Percentiles rank a stretch among this genome's conserved stretches.
Conservation (phyloP, 768 basidiomycete genomes). For the Trametes coccinea region DNA sequence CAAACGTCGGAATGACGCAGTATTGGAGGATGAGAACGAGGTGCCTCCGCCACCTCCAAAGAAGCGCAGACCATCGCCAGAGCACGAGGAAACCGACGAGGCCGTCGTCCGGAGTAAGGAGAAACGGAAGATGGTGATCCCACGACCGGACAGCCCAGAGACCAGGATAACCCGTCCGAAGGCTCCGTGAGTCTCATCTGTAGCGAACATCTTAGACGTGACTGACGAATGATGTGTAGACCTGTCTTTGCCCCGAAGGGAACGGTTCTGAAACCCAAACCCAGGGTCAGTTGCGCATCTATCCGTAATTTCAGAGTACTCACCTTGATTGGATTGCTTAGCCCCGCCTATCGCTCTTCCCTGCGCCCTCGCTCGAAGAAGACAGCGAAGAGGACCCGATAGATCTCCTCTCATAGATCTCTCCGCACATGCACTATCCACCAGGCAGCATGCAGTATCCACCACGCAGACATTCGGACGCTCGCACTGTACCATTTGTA, state of each 20-base stretch:
- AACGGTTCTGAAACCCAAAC: conserved; percentile 15
- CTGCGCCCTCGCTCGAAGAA: conserved; percentile 13
- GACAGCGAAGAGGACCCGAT: conserved; percentile 29
- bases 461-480: neutral
- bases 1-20: neutral
- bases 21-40: neutral
- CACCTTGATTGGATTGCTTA: neutral
- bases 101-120: too few species aligned
- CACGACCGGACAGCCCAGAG: neutral
- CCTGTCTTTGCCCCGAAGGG: conserved; percentile 7
- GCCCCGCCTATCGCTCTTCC: conserved; percentile 31
- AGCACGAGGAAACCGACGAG: neutral
- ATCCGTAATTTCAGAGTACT: neutral
- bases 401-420: conserved; percentile 25
- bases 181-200: conserved; percentile 1
- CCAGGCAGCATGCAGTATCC: neutral
- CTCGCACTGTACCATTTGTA: neutral
- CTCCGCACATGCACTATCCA: neutral
- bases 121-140: neutral
- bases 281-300: conserved; percentile 4
- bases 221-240: neutral
- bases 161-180: neutral
- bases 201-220: too few species aligned
- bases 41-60: neutral
- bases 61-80: neutral